phyloP scores from a whole-genome alignment of 768 basidiomycete species.

The Cantharellus cinnabarinus region DNA sequence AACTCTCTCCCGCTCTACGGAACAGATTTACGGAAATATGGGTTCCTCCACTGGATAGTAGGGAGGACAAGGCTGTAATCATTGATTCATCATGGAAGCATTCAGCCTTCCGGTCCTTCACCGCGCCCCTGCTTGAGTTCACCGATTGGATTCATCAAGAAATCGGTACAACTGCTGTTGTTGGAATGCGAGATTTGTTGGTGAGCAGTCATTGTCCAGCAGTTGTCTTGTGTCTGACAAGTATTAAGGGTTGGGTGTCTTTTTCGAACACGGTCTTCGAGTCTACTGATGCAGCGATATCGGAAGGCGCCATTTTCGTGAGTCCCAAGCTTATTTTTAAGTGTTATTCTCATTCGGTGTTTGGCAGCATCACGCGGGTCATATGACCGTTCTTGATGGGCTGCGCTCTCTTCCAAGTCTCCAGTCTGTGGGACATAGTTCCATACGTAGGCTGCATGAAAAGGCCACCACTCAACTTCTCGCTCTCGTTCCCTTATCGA shows the following conservation, averaged over 20 bases:
- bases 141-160: constrained; percentile 52
- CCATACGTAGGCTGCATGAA: constrained; percentile 37
- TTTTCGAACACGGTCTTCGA: constrained; percentile 51
- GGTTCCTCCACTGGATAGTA: constrained; percentile 70
- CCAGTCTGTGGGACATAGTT: constrained; percentile 13
- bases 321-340: constrained; percentile 12
- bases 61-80: constrained; percentile 58
- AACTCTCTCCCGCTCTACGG: constrained; percentile 85
- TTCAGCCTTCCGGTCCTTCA: constrained; percentile 32
- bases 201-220: constrained; percentile 24
- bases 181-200: constrained; percentile 73
- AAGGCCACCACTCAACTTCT: constrained; percentile 33
- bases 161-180: constrained; percentile 40
- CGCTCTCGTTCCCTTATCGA: constrained; percentile 29
- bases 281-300: background rate
- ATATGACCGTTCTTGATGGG: constrained; percentile 84
- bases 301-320: constrained; percentile 34
- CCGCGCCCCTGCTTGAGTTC: constrained; percentile 50
- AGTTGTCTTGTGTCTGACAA: constrained; percentile 1
- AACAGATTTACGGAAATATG: constrained; percentile 99
- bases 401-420: constrained; percentile 56
- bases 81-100: constrained; percentile 47
- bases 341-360: constrained; percentile 1
- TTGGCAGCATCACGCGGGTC: constrained; percentile 70
- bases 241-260: constrained; percentile 65